Percentiles rank a stretch among this genome's conserved stretches.
These are phyloP conservation scores for Dendrocalamus latiflorus DNA, from an alignment of 202 grass and related monocot genomes.

Conservation along the genomic window DNA sequence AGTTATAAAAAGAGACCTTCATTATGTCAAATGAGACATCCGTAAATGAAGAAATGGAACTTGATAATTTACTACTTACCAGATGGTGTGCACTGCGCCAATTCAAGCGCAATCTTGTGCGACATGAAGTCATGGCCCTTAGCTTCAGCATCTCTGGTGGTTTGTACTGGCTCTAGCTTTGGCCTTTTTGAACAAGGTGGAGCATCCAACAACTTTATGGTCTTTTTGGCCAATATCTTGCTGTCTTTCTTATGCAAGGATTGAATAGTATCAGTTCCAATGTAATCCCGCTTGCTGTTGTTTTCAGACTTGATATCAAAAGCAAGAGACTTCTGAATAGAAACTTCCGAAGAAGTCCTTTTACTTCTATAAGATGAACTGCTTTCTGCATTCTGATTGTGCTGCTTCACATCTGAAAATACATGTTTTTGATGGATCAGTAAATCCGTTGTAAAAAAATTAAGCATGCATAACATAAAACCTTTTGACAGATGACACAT, in stretches of 20 bases:
- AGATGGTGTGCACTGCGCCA: conserved; percentile 33
- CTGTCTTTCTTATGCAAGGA: conserved; percentile 59
- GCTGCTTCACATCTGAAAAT: conserved; percentile 58
- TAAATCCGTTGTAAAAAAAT: not conserved
- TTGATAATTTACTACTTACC: conserved; percentile 60
- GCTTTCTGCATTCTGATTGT: conserved; percentile 48
- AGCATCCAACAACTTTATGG: conserved; percentile 62
- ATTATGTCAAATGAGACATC: conserved; percentile 21
- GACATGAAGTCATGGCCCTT: conserved; percentile 39
- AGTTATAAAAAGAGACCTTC: not conserved
- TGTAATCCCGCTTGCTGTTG: conserved; percentile 44
- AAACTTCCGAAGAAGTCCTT: conserved; percentile 36
- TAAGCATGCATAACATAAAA: not conserved
- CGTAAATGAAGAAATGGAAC: conserved; percentile 9
- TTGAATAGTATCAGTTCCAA: conserved; percentile 45
- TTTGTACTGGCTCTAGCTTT: conserved; percentile 65
- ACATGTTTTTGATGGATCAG: conserved; percentile 9
- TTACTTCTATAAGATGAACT: conserved; percentile 51
- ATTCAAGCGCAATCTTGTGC: conserved; percentile 43
- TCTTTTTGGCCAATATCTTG: conserved; percentile 53
- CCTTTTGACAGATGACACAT: not conserved
- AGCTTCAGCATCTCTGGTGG: conserved; percentile 33
- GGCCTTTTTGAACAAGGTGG: conserved; percentile 68
- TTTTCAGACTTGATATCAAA: conserved; percentile 57
- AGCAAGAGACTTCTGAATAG: conserved; percentile 52